phyloP scores from a whole-genome alignment of 345 rosid genomes.

The Microcos paniculata region DNA sequence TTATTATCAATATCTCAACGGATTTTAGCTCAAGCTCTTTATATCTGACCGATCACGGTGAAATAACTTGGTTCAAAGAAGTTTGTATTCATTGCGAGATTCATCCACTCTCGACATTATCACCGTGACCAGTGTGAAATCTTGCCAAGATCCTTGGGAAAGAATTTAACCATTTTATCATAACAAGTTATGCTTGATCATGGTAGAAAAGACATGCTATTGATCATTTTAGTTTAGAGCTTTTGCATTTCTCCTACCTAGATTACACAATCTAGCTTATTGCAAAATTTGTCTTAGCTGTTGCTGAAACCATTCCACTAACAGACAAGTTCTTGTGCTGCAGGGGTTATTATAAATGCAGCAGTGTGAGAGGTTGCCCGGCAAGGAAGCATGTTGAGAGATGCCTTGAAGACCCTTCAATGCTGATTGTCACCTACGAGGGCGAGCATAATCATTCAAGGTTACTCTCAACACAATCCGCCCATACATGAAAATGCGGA shows the following conservation, averaged over 20 bases:
- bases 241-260: neutral
- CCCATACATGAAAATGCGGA: slow-evolving; percentile 43
- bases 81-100: no score
- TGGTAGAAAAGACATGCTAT: neutral
- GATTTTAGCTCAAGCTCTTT: neutral
- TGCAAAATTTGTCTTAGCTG: neutral
- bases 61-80: neutral
- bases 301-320: neutral
- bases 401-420: slow-evolving; percentile 69
- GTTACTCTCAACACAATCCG: slow-evolving; percentile 50
- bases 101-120: no score
- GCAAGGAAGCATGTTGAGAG: slow-evolving; percentile 91
- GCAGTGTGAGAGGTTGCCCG: slow-evolving; percentile 78
- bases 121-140: no score
- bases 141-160: neutral
- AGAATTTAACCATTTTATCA: neutral
- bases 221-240: neutral
- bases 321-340: slow-evolving; percentile 13
- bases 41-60: neutral
- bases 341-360: slow-evolving; percentile 88
- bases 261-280: neutral
- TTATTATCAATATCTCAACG: neutral
- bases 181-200: neutral
- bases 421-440: slow-evolving; percentile 79
- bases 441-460: slow-evolving; percentile 78